Percentiles rank a stretch among this genome's conserved stretches.
Evolutionary conservation across 2,329 filamentous ascomycete species (phyloP).

Genomic region (Phyllosticta capitalensis): DNA sequence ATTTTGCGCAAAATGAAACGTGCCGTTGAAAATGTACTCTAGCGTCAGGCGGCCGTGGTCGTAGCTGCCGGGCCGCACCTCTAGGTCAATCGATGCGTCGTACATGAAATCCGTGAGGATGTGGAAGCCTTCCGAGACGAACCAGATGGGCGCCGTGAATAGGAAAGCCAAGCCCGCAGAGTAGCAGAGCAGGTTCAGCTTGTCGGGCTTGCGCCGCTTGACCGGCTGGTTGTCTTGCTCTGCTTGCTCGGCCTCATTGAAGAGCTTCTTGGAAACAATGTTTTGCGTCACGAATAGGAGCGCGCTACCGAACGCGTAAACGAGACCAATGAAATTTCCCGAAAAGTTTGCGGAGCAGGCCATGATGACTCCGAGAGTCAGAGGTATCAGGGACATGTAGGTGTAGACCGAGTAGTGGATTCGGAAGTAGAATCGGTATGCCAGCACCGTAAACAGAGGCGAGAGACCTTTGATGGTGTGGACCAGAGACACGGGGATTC

Average conservation of each 20-base stretch:
- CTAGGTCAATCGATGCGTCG: conserved; percentile 69
- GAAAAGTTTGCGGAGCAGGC: conserved; percentile 88
- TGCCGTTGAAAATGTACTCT: conserved; percentile 96
- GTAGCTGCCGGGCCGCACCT: conserved; percentile 64
- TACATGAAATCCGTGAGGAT: conserved; percentile 69
- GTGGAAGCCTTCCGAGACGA: conserved; percentile 76
- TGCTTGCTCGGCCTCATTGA: conserved; percentile 83
- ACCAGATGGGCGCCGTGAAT: conserved; percentile 82
- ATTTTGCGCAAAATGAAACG: conserved; percentile 93
- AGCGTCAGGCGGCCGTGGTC: conserved; percentile 53
- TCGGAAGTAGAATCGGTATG: conserved; percentile 80
- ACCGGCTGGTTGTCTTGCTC: conserved; percentile 59
- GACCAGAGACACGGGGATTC: conserved; percentile 92
- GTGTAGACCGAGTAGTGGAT: conserved; percentile 82
- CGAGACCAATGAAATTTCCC: conserved; percentile 80
- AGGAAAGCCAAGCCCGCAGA: conserved; percentile 90
- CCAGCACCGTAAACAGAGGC: conserved; percentile 86
- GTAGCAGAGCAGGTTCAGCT: conserved; percentile 92
- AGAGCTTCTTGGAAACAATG: conserved; percentile 95
- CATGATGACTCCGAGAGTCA: conserved; percentile 90
- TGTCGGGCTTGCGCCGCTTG: conserved; percentile 75
- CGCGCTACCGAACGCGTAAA: conserved; percentile 82
- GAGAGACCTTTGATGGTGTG: conserved; percentile 98
- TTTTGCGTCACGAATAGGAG: conserved; percentile 96
- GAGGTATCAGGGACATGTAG: conserved; percentile 64